Evolutionary conservation across 2,329 filamentous ascomycete species (phyloP), one percentile per base, ranked within the genome.

Genomic region (Penicillium sp.): DNA sequence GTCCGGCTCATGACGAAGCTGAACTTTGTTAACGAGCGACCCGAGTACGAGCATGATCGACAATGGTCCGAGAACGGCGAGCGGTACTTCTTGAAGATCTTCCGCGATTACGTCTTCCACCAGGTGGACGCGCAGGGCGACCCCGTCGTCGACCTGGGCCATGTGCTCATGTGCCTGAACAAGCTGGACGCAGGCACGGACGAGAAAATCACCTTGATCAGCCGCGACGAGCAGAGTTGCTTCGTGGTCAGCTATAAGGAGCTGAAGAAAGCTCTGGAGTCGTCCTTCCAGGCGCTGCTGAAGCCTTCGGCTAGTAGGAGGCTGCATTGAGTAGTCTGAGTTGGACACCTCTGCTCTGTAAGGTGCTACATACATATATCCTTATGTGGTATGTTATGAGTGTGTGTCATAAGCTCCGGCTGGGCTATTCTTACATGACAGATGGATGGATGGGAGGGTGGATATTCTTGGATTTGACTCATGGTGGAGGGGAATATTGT

Each of bases 51-150:
- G 46, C 82, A 83, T 35, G 85, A 90, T 53, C 74, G 78, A 0
- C 76, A 80, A 43, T 98, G 91, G 91, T 87, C 88, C 4, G 91
- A 97, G 68, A 93, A 87, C 42, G 91, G 91, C 24, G 88, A 95
- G 61, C 82, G 90, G 24, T 97, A 95, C 67, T 86, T 88, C 65
- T 76, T 98, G 56, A 96, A 95, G 71, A 78, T 98, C 8, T 97
- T 97, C 75, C 82, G 93, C 43, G 93, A 98, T 70, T 97, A 94
- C 61, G 88, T 96, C 35, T 98, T 97, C 71, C 93, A 98, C 68
- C 90, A 95, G 63, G 89, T 96, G 12, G 89, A 97, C 65, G 78
- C 81, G 26, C 82, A 88, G 49, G 89, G 88, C 13, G 85, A 87
- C 46, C 86, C 93, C 0, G 84, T 90, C 1, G 76, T 95, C 5